A percentile compares a stretch with the other conserved stretches of the same genome.
These are phyloP conservation scores for Nakazawaea pomicola DNA, from an alignment of 805 yeast species.

Conservation along the genomic window DNA sequence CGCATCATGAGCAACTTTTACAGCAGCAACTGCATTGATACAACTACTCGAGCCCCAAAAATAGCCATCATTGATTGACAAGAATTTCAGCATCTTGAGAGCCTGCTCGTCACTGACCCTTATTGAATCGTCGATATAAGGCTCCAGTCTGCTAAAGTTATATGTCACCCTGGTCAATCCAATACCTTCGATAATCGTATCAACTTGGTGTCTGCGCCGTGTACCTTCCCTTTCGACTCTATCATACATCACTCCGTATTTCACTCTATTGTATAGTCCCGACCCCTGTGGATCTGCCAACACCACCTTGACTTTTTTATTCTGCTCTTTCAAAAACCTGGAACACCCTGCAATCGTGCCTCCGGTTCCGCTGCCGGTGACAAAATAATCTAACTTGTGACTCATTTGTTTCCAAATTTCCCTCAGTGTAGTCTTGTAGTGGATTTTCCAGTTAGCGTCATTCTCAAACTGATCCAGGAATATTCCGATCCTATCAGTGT, in stretches of 20 bases:
- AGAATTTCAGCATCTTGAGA: slow-evolving; percentile 77
- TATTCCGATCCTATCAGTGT: slow-evolving; percentile 46
- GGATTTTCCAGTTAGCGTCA: slow-evolving; percentile 83
- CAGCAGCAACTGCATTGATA: slow-evolving; percentile 88
- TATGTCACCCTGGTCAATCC: slow-evolving; percentile 85
- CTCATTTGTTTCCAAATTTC: slow-evolving; percentile 78
- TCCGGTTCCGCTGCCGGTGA: slow-evolving; percentile 94
- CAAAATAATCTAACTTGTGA: slow-evolving; percentile 64
- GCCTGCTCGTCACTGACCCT: slow-evolving; percentile 81
- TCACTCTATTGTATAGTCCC: slow-evolving; percentile 81
- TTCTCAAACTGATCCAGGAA: slow-evolving; percentile 97
- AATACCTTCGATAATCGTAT: slow-evolving; percentile 89
- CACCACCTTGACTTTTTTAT: slow-evolving; percentile 42
- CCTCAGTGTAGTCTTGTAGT: slow-evolving; percentile 83
- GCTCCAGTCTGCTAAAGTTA: slow-evolving; percentile 72
- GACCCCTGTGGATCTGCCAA: slow-evolving; percentile 97
- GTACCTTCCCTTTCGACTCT: slow-evolving; percentile 87
- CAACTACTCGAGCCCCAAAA: slow-evolving; percentile 95
- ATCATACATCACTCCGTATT: slow-evolving; percentile 92
- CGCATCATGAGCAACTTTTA: slow-evolving; percentile 44
- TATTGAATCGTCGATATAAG: slow-evolving; percentile 68
- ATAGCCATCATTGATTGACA: slow-evolving; percentile 80
- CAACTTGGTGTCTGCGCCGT: slow-evolving; percentile 92
- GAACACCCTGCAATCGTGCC: slow-evolving; percentile 96
- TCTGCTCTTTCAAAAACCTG: slow-evolving; percentile 54